phyloP scores from a whole-genome alignment of 1,284 basidiomycete species.

The Melampsora larici-populina region DNA sequence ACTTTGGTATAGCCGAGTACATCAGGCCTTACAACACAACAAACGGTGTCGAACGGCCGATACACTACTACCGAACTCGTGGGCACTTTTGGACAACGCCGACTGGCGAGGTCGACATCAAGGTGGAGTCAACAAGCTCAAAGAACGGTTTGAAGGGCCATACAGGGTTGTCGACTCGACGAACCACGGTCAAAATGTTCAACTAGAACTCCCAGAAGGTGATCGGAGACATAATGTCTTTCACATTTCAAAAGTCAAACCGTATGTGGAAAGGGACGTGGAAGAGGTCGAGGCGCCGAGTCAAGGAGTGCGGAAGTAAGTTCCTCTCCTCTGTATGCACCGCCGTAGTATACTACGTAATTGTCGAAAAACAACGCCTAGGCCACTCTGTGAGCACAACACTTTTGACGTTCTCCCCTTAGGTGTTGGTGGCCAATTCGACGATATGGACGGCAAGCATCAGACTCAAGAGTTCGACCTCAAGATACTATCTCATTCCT shows the following conservation, averaged over 20 bases:
- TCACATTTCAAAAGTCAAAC: conserved; percentile 10
- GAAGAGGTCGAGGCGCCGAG: too few species aligned
- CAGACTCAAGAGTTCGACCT: too few species aligned
- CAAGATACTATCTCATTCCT: not conserved
- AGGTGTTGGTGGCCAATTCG: too few species aligned
- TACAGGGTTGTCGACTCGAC: not conserved
- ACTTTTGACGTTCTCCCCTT: too few species aligned
- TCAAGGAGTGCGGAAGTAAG: too few species aligned
- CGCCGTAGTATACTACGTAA: too few species aligned
- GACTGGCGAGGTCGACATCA: not conserved
- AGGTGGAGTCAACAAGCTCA: too few species aligned
- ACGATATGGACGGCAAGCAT: too few species aligned
- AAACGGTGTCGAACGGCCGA: not conserved
- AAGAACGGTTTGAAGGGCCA: conserved; percentile 12
- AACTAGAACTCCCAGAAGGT: not conserved
- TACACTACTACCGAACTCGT: not conserved
- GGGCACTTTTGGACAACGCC: not conserved
- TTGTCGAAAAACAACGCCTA: too few species aligned
- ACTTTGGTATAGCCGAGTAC: not conserved
- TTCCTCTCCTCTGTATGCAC: too few species aligned
- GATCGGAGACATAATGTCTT: not conserved
- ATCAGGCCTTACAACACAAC: conserved; percentile 6
- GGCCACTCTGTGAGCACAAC: too few species aligned
- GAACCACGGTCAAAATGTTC: conserved; percentile 7
- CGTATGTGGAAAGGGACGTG: too few species aligned